Percentiles rank a stretch among this genome's conserved stretches.
phyloP scores from a whole-genome alignment of 352 stramenopile species.

The Thalassiosira mediterranea region DNA sequence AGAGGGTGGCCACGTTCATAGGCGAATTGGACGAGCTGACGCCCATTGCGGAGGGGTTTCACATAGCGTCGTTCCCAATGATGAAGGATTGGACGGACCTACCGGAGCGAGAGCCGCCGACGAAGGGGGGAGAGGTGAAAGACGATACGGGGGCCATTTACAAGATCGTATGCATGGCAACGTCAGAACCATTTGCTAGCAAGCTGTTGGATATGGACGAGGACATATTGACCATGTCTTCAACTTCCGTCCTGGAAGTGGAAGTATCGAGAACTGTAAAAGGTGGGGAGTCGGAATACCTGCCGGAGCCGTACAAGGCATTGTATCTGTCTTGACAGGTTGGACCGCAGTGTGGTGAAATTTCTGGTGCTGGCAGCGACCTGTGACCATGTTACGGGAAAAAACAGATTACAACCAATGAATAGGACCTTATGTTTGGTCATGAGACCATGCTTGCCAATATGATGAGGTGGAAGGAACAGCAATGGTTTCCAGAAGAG shows the following conservation, averaged over 20 bases:
- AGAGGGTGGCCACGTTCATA: constrained; percentile 42
- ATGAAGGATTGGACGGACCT: constrained; percentile 41
- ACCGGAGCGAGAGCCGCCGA: constrained; percentile 2
- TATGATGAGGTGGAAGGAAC: too few species aligned
- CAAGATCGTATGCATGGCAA: constrained; percentile 46
- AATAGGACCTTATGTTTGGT: too few species aligned
- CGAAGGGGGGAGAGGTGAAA: constrained; percentile 6
- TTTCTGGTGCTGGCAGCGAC: too few species aligned
- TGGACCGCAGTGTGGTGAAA: too few species aligned
- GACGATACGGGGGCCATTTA: constrained; percentile 11
- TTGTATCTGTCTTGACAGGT: constrained; percentile 28
- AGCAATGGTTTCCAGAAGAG: too few species aligned
- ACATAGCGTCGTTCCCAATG: constrained; percentile 57
- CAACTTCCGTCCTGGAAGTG: constrained; percentile 48
- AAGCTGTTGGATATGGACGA: constrained; percentile 53
- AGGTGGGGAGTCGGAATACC: constrained; percentile 42
- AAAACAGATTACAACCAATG: too few species aligned
- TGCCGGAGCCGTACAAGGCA: constrained; percentile 48
- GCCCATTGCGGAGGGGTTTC: constrained; percentile 53
- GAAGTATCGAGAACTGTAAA: constrained; percentile 31
- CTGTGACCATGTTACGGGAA: too few species aligned
- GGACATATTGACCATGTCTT: constrained; percentile 45
- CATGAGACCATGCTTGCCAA: too few species aligned
- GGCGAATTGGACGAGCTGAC: constrained; percentile 36
- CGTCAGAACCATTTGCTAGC: constrained; percentile 47